Percentiles rank a stretch among this genome's conserved stretches.
Evolutionary conservation across 305 asterid species (phyloP).

Genomic region (Fraxinus baroniana): DNA sequence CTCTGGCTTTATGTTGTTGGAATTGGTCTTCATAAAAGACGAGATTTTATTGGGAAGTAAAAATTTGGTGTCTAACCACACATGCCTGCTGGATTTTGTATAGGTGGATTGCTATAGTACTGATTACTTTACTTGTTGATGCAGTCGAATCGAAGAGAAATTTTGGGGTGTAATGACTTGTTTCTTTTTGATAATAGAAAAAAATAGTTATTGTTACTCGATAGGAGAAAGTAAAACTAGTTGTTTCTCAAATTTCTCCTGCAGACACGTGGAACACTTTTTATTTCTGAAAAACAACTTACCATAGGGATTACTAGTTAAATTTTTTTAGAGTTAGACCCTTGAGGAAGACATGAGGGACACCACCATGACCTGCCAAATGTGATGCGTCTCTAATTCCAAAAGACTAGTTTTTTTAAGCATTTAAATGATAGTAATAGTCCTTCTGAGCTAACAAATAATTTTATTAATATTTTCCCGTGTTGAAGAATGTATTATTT

Average conservation of each 20-base stretch:
- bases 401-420: neutral
- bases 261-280: neutral
- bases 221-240: neutral
- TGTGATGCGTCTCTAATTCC: neutral
- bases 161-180: neutral
- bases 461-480: neutral
- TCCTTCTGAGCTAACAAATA: neutral
- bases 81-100: neutral
- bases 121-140: neutral
- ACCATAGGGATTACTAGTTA: neutral
- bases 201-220: neutral
- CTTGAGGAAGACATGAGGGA: neutral
- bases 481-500: neutral
- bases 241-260: neutral
- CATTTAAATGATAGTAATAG: neutral
- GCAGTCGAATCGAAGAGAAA: neutral
- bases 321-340: neutral
- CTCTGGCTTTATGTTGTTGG: constrained; percentile 3
- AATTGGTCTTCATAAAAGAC: neutral
- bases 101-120: neutral
- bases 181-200: neutral
- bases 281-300: neutral
- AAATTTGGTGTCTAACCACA: neutral
- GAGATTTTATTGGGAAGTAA: neutral
- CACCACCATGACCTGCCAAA: neutral